phyloP scores from a whole-genome alignment of 129 eudicot species.

The Oenanthe sinensis region DNA sequence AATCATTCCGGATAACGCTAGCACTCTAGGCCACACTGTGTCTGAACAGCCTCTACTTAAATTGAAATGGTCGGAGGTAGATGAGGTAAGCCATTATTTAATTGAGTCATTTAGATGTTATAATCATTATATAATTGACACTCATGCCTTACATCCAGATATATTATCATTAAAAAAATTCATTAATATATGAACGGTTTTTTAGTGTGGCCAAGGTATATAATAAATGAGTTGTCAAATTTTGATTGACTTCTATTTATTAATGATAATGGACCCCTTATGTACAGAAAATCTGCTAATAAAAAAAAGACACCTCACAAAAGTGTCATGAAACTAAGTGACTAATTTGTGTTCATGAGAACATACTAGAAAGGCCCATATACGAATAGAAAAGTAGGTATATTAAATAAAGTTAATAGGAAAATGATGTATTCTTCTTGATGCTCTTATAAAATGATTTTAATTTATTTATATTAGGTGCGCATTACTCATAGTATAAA shows the following conservation, averaged over 20 bases:
- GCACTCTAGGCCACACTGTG: neutral
- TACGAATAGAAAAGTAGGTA: neutral
- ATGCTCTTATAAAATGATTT: neutral
- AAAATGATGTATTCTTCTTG: neutral
- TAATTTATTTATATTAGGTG: neutral
- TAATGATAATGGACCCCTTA: too few relatives aligned
- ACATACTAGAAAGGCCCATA: too few relatives aligned
- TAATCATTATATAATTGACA: neutral
- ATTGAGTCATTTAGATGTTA: neutral
- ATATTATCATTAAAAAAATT: neutral
- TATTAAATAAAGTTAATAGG: neutral
- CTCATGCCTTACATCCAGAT: neutral
- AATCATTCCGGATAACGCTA: too few relatives aligned
- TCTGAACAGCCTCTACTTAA: neutral
- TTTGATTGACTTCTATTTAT: too few relatives aligned
- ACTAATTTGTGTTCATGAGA: too few relatives aligned
- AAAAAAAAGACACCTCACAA: too few relatives aligned
- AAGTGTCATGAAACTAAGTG: too few relatives aligned
- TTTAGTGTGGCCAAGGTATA: too few relatives aligned
- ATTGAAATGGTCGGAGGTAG: neutral
- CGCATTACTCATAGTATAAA: neutral
- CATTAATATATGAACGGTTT: neutral
- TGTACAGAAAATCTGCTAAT: too few relatives aligned
- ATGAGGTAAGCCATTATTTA: neutral
- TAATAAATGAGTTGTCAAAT: too few relatives aligned